A percentile compares a stretch with the other conserved stretches of the same genome.
These are phyloP conservation scores for Neospermospora avenae DNA, from an alignment of 2,329 filamentous ascomycete species.

Conservation along the genomic window DNA sequence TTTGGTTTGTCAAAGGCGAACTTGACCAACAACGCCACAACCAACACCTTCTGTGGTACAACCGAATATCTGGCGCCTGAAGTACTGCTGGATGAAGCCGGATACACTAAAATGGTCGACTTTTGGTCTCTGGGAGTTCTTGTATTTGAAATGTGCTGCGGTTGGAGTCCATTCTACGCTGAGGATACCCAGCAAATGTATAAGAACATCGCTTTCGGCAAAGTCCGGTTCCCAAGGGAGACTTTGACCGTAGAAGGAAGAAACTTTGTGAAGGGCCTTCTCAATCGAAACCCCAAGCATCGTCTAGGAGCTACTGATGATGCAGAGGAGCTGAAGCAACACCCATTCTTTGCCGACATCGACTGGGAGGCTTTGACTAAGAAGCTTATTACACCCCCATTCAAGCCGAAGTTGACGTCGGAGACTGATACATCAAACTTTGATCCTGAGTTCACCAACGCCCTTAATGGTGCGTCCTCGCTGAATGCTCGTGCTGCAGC, in stretches of 20 bases:
- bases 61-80: conserved; percentile 97
- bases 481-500: conserved; percentile 89
- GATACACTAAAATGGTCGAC: conserved; percentile 99
- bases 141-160: conserved; percentile 99
- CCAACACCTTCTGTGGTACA: conserved; percentile 97
- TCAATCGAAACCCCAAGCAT: conserved; percentile 96
- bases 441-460: conserved; percentile 96
- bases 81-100: conserved; percentile 90
- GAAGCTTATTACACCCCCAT: conserved; percentile 92
- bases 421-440: conserved; percentile 98
- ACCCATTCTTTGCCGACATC: conserved; percentile 91
- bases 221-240: conserved; percentile 93
- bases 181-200: conserved; percentile 99
- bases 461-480: conserved; percentile 79
- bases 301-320: conserved; percentile 87
- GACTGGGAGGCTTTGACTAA: conserved; percentile 86
- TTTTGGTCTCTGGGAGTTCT: conserved; percentile 98
- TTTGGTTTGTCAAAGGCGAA: conserved; percentile 98
- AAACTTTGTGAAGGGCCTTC: conserved; percentile 95
- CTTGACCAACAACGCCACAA: conserved; percentile 93
- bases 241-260: conserved; percentile 91
- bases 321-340: conserved; percentile 88
- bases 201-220: conserved; percentile 99
- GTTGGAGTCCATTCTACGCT: conserved; percentile 98
- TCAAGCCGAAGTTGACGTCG: conserved; percentile 95